phyloP scores from a whole-genome alignment of 83 land plant genomes.

The Picea abies region DNA sequence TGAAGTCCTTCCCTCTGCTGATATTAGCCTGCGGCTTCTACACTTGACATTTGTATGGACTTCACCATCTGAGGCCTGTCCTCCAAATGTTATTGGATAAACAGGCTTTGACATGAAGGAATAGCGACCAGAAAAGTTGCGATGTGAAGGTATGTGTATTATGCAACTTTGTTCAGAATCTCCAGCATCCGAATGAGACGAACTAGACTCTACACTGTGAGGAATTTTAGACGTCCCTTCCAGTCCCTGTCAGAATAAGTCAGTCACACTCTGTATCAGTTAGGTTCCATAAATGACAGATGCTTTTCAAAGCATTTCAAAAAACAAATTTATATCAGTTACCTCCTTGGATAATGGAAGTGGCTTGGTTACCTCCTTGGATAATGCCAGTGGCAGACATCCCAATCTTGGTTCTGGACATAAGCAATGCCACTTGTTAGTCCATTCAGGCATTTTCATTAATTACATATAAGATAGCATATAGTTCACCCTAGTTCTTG shows the following conservation, averaged over 20 bases:
- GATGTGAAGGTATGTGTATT: constrained; percentile 17
- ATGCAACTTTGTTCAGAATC: constrained; percentile 35
- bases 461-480: not conserved
- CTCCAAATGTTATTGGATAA: constrained; percentile 41
- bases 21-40: constrained; percentile 12
- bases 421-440: not conserved
- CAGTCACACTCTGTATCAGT: not conserved
- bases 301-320: not conserved
- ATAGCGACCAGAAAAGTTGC: constrained; percentile 34
- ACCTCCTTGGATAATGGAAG: not conserved
- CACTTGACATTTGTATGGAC: not conserved
- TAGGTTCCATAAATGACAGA: not conserved
- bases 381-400: not conserved
- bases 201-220: constrained; percentile 41
- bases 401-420: constrained; percentile 17
- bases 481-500: not conserved
- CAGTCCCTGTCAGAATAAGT: constrained; percentile 35
- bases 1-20: constrained; percentile 9
- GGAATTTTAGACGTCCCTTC: constrained; percentile 22
- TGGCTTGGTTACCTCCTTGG: constrained; percentile 17
- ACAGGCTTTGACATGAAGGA: constrained; percentile 56
- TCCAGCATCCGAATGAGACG: constrained; percentile 56
- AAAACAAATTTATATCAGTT: constrained; percentile 5
- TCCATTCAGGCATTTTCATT: not conserved
- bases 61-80: constrained; percentile 23